A percentile compares a stretch with the other conserved stretches of the same genome.
These are phyloP conservation scores for Lipomyces spencermartinsiae DNA, from an alignment of 805 yeast genomes.

Conservation along the genomic window DNA sequence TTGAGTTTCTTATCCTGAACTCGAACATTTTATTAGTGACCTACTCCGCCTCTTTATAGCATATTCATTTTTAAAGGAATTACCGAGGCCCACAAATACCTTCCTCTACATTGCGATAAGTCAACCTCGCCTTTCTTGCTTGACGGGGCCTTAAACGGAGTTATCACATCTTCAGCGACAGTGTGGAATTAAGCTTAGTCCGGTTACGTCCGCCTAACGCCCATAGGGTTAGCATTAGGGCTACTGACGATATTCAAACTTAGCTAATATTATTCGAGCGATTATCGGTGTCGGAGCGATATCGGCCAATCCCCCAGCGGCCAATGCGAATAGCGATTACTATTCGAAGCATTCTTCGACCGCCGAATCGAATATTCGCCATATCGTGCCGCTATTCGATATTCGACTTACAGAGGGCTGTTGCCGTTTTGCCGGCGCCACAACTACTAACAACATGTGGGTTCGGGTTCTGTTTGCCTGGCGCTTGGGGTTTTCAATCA, in stretches of 20 bases:
- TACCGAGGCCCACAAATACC: neutral
- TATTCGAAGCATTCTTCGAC: too few species aligned
- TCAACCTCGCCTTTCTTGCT: neutral
- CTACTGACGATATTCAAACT: neutral
- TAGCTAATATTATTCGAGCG: too few species aligned
- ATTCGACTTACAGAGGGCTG: too few species aligned
- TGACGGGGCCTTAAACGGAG: neutral
- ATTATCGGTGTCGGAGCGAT: too few species aligned
- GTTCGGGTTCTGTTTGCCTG: too few species aligned
- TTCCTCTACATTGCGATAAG: neutral
- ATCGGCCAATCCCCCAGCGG: too few species aligned
- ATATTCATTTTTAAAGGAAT: neutral
- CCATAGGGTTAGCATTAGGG: neutral
- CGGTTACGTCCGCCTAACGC: neutral
- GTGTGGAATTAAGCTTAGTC: neutral
- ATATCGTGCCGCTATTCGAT: too few species aligned
- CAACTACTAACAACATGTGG: too few species aligned
- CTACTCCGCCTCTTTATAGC: constrained; percentile 2
- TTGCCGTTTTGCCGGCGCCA: too few species aligned
- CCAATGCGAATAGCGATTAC: too few species aligned
- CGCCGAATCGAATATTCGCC: too few species aligned
- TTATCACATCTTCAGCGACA: neutral
- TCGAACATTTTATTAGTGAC: constrained; percentile 7
- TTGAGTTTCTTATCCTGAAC: neutral
- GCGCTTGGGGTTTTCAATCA: too few species aligned